Evolutionary conservation across 345 rosid species (phyloP).

Genomic region (Brassica carinata): DNA sequence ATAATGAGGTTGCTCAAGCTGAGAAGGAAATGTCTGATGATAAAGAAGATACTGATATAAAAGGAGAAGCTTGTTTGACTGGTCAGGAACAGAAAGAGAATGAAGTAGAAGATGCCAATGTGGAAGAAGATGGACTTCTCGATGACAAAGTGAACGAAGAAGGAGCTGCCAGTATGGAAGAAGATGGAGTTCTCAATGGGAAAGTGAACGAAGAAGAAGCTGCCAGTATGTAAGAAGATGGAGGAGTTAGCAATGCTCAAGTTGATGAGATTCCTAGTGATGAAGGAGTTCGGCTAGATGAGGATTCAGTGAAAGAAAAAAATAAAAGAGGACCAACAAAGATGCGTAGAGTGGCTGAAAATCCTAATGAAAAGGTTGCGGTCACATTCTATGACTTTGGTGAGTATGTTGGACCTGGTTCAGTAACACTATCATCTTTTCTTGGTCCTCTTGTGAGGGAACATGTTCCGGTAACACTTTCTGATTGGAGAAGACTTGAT

Average conservation of each 20-base stretch:
- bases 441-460: background rate
- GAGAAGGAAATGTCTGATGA: constrained; percentile 2
- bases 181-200: background rate
- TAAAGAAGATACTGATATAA: background rate
- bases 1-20: background rate
- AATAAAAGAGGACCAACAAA: too few species aligned
- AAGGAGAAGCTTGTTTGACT: too few species aligned
- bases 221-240: background rate
- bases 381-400: too few species aligned
- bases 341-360: too few species aligned
- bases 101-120: background rate
- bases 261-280: too few species aligned
- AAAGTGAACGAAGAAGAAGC: background rate
- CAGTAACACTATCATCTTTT: background rate
- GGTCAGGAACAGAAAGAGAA: too few species aligned
- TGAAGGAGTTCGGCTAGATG: too few species aligned
- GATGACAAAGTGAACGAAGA: background rate
- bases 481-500: background rate
- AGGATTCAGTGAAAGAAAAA: too few species aligned
- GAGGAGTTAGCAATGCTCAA: too few species aligned
- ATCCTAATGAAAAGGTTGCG: too few species aligned
- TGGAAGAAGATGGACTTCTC: background rate
- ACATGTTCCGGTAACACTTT: background rate
- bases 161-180: background rate
- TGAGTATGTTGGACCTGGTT: background rate